Evolutionary conservation across 768 basidiomycete genomes (phyloP).

Genomic region (Neoboletus magnificus): DNA sequence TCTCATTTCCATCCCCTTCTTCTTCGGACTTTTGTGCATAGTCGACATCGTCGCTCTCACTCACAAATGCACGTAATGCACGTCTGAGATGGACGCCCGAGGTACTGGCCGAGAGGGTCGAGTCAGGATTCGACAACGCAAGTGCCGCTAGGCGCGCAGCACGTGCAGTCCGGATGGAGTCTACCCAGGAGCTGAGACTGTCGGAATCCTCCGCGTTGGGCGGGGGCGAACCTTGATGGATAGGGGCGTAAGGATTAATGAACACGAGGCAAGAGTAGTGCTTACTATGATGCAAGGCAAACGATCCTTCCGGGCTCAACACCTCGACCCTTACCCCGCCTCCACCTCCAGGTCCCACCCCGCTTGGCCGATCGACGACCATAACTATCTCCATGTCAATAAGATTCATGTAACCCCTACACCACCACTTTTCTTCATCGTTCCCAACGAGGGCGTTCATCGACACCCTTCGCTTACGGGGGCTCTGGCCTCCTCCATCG

Average conservation of each 20-base stretch:
- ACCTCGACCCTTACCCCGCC: conserved; percentile 67
- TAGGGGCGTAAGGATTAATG: neutral
- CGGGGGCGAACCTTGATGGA: conserved; percentile 5
- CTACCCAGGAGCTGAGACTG: conserved; percentile 57
- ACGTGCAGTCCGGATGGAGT: conserved; percentile 67
- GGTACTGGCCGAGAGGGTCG: conserved; percentile 74
- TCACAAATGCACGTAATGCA: conserved; percentile 71
- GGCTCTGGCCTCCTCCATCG: conserved; percentile 17
- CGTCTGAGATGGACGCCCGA: conserved; percentile 75
- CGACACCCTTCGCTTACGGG: conserved; percentile 17
- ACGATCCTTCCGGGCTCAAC: conserved; percentile 73
- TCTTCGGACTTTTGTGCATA: conserved; percentile 49
- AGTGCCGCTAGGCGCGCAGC: conserved; percentile 65
- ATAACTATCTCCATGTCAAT: conserved; percentile 78
- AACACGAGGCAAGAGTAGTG: neutral
- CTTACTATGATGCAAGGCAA: conserved; percentile 69
- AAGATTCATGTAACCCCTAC: conserved; percentile 64
- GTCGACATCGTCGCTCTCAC: conserved; percentile 22
- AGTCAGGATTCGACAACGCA: conserved; percentile 71
- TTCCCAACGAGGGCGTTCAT: conserved; percentile 24
- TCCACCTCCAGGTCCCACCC: conserved; percentile 2
- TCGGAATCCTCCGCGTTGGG: neutral
- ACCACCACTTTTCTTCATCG: conserved; percentile 70
- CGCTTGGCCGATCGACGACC: conserved; percentile 28
- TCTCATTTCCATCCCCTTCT: conserved; percentile 36